These are phyloP conservation scores for Termitomyces sp. DNA, from an alignment of 768 basidiomycete genomes.

Conservation along the genomic window DNA sequence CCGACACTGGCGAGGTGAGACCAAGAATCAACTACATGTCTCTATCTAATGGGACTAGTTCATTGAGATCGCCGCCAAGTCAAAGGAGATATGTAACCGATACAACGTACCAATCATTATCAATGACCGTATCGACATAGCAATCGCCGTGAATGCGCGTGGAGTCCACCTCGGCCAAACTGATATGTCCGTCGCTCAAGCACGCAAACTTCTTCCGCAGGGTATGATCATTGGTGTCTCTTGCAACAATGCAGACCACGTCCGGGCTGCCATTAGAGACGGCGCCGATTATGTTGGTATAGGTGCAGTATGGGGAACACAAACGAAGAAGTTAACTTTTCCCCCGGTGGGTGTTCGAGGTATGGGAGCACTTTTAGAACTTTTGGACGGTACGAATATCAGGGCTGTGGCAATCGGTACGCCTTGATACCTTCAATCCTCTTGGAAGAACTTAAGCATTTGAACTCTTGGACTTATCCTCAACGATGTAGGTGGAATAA, in stretches of 20 bases:
- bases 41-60: conserved; percentile 42
- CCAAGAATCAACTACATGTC: neutral
- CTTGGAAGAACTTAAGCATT: neutral
- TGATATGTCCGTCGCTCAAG: conserved; percentile 70
- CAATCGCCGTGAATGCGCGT: conserved; percentile 65
- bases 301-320: conserved; percentile 77
- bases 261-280: conserved; percentile 51
- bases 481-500: conserved; percentile 69
- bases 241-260: conserved; percentile 64
- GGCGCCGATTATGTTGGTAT: conserved; percentile 86
- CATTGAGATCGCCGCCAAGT: conserved; percentile 61
- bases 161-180: conserved; percentile 90
- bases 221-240: conserved; percentile 77
- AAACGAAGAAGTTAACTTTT: conserved; percentile 67
- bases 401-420: conserved; percentile 84
- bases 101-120: conserved; percentile 82
- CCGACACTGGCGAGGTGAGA: conserved; percentile 72
- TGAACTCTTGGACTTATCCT: neutral
- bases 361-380: conserved; percentile 59
- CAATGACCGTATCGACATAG: conserved; percentile 86
- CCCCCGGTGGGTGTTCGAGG: conserved; percentile 68
- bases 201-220: conserved; percentile 60
- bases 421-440: conserved; percentile 9
- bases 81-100: conserved; percentile 66
- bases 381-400: conserved; percentile 55